These are phyloP conservation scores for Musa troglodytarum DNA, from an alignment of 176 grass and related monocot genomes.

Conservation along the genomic window DNA sequence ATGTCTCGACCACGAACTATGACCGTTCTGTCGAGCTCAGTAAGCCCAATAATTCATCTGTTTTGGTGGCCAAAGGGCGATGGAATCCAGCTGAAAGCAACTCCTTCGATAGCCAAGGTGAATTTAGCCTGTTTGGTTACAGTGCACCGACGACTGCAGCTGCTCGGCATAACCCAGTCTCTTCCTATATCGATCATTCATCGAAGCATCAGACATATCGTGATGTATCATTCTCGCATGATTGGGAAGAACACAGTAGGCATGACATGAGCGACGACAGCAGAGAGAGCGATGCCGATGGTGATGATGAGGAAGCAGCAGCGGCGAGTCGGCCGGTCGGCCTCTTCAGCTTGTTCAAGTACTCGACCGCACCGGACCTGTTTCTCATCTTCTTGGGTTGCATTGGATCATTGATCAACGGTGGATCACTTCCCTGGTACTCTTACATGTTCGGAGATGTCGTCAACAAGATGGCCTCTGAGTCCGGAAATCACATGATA, in stretches of 20 bases:
- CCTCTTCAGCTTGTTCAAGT: constrained; percentile 48
- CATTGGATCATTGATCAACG: constrained; percentile 49
- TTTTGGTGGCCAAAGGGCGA: neutral
- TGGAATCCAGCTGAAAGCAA: neutral
- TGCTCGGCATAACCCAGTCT: neutral
- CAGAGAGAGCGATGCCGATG: constrained; percentile 3
- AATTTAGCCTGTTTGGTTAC: constrained; percentile 1
- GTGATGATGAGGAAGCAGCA: constrained; percentile 25
- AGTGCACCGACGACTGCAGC: neutral
- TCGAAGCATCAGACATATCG: neutral
- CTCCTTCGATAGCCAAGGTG: constrained; percentile 38
- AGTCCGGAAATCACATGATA: constrained; percentile 33
- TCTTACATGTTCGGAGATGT: constrained; percentile 65
- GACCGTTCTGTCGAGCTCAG: constrained; percentile 13
- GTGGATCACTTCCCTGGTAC: constrained; percentile 60
- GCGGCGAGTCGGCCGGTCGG: constrained; percentile 34
- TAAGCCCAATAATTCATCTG: constrained; percentile 18
- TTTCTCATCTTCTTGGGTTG: constrained; percentile 47
- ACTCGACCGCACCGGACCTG: constrained; percentile 38
- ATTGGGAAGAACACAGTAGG: neutral
- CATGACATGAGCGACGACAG: neutral
- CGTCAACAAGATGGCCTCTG: constrained; percentile 43
- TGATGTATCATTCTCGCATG: constrained; percentile 43
- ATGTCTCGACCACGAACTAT: no score
- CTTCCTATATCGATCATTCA: neutral